Evolutionary conservation across 805 yeast genomes (phyloP).

Genomic region (Maudiozyma barnettii): DNA sequence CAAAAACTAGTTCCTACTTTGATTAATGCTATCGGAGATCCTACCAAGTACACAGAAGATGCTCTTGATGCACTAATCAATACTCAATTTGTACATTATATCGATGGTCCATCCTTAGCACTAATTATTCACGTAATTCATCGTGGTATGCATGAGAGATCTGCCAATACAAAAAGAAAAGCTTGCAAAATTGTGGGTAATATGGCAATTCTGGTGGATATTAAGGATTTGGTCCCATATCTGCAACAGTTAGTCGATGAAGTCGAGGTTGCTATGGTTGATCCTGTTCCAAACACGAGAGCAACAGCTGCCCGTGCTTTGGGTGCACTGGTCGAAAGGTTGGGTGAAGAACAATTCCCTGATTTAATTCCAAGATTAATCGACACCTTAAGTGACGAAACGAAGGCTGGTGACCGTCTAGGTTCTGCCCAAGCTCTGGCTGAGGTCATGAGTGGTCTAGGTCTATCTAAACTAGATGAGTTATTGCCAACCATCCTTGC

Average conservation of each 20-base stretch:
- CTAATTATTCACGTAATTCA: conserved; percentile 88
- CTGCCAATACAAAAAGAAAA: conserved; percentile 85
- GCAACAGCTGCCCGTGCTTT: conserved; percentile 96
- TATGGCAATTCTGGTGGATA: conserved; percentile 92
- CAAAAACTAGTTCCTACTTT: conserved; percentile 81
- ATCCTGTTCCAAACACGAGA: conserved; percentile 94
- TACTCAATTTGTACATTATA: conserved; percentile 93
- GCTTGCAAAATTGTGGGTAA: conserved; percentile 98
- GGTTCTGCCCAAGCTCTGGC: conserved; percentile 97
- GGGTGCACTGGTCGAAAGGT: conserved; percentile 90
- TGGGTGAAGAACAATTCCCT: conserved; percentile 95
- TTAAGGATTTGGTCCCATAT: conserved; percentile 78
- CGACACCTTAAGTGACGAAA: conserved; percentile 64
- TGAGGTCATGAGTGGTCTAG: conserved; percentile 89
- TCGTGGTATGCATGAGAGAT: conserved; percentile 89
- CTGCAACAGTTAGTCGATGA: conserved; percentile 68
- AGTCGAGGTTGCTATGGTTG: conserved; percentile 91
- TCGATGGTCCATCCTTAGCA: conserved; percentile 96
- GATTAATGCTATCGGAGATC: conserved; percentile 91
- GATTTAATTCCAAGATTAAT: conserved; percentile 74
- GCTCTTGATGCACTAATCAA: conserved; percentile 79
- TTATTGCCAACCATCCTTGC: conserved; percentile 69
- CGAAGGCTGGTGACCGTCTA: conserved; percentile 78
- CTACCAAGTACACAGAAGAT: conserved; percentile 77
- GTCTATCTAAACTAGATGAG: conserved; percentile 79